These are phyloP conservation scores for Spirogloea muscicola DNA, from an alignment of 139 green algal species.

Conservation along the genomic window DNA sequence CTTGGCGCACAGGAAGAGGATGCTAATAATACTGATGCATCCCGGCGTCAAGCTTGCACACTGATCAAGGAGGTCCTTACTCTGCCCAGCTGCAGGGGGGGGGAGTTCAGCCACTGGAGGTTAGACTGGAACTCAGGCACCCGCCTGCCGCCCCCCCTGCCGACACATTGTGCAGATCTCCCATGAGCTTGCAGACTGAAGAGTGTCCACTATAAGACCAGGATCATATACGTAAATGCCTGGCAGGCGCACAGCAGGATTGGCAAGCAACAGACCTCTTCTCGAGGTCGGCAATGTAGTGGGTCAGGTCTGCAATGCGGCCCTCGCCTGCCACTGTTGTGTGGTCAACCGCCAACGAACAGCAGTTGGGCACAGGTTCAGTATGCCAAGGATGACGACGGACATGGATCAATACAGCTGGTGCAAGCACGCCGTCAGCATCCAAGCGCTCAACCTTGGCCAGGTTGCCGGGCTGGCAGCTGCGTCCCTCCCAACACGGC, in stretches of 20 bases:
- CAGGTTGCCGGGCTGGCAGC: neutral
- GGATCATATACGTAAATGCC: too few relatives aligned
- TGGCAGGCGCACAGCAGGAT: neutral
- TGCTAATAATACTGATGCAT: too few relatives aligned
- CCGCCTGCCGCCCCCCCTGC: slow-evolving; percentile 49
- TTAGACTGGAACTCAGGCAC: slow-evolving; percentile 66
- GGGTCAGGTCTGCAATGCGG: slow-evolving; percentile 60
- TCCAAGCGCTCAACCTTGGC: neutral
- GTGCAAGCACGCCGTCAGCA: neutral
- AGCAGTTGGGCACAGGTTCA: neutral
- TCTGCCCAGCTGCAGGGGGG: slow-evolving; percentile 45
- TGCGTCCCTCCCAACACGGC: slow-evolving; percentile 51
- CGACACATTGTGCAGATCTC: too few relatives aligned
- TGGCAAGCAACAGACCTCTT: slow-evolving; percentile 8
- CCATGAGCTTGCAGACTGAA: too few relatives aligned
- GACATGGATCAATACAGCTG: neutral
- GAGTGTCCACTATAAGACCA: too few relatives aligned
- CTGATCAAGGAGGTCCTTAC: too few relatives aligned
- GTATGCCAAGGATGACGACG: neutral
- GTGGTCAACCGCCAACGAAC: neutral
- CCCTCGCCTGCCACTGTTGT: slow-evolving; percentile 3
- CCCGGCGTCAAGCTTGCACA: too few relatives aligned
- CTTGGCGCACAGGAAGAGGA: too few relatives aligned
- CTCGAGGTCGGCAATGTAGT: slow-evolving; percentile 67
- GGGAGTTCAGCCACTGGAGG: slow-evolving; percentile 62